These are phyloP conservation scores for Venturia pyrina DNA, from an alignment of 2,329 filamentous ascomycete genomes.

Conservation along the genomic window DNA sequence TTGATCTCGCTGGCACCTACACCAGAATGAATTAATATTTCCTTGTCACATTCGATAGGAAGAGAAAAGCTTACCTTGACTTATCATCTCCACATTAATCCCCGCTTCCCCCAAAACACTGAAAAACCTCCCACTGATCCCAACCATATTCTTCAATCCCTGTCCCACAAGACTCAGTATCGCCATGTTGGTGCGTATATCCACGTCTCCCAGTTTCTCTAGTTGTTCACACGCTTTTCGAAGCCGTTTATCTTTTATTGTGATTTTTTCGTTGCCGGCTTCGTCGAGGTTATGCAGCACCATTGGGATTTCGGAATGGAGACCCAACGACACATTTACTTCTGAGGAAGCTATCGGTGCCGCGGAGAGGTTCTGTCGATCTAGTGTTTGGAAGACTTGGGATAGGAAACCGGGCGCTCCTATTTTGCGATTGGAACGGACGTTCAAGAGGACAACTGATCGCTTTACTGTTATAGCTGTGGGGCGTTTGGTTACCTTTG, in stretches of 20 bases:
- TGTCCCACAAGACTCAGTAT: conserved; percentile 4
- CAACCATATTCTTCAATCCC: conserved; percentile 7
- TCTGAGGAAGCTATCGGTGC: not conserved
- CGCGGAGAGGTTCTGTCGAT: not conserved
- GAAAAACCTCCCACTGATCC: not conserved
- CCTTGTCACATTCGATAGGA: not conserved
- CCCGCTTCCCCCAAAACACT: not conserved
- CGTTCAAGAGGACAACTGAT: not conserved
- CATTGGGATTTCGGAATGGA: conserved; percentile 2
- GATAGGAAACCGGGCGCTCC: not conserved
- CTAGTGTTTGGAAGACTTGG: not conserved
- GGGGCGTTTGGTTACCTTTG: conserved; percentile 7
- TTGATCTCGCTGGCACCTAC: conserved; percentile 6
- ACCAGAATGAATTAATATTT: too few relatives aligned
- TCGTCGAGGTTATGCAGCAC: not conserved
- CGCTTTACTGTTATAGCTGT: not conserved
- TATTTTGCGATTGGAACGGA: not conserved
- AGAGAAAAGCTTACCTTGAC: not conserved
- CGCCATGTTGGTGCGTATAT: not conserved
- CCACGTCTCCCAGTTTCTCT: not conserved
- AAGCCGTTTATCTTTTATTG: not conserved
- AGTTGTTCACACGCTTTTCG: not conserved
- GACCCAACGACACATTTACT: not conserved
- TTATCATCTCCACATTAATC: conserved; percentile 7
- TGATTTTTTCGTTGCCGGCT: not conserved